These are phyloP conservation scores for Tuber umbilicatum DNA, from an alignment of 495 filamentous ascomycete species.

Conservation along the genomic window DNA sequence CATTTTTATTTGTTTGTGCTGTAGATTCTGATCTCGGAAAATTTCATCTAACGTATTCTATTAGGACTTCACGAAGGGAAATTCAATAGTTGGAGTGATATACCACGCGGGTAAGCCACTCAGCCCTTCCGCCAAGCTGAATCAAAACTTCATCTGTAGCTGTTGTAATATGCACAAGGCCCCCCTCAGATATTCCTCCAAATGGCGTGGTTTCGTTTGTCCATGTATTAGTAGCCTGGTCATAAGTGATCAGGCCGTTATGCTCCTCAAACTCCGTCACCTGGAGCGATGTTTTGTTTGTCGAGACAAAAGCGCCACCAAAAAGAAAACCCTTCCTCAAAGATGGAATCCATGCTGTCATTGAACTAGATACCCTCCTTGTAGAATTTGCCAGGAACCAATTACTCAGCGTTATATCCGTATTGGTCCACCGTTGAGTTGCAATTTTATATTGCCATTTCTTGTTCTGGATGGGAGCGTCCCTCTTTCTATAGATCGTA, in stretches of 20 bases:
- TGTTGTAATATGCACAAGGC: not conserved
- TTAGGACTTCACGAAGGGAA: not conserved
- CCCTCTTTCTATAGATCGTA: not conserved
- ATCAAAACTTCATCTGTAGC: slow-evolving; percentile 13
- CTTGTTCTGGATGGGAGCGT: not conserved
- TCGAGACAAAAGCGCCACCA: not conserved
- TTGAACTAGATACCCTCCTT: too few species aligned
- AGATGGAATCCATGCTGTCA: too few species aligned
- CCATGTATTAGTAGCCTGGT: too few species aligned
- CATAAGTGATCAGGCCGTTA: slow-evolving; percentile 1
- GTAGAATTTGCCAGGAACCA: not conserved
- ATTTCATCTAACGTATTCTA: not conserved
- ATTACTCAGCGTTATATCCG: not conserved
- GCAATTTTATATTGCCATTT: not conserved
- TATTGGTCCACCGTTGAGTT: not conserved
- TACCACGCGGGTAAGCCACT: not conserved
- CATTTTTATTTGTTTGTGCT: slow-evolving; percentile 16
- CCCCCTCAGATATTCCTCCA: not conserved
- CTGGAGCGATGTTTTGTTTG: not conserved
- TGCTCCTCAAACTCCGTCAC: not conserved
- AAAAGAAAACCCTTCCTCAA: too few species aligned
- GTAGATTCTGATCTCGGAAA: slow-evolving; percentile 15
- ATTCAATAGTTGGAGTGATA: not conserved
- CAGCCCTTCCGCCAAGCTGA: slow-evolving; percentile 11
- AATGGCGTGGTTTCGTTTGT: slow-evolving; percentile 8